These are phyloP conservation scores for Lactarius trivialis DNA, from an alignment of 768 basidiomycete species.

Conservation along the genomic window DNA sequence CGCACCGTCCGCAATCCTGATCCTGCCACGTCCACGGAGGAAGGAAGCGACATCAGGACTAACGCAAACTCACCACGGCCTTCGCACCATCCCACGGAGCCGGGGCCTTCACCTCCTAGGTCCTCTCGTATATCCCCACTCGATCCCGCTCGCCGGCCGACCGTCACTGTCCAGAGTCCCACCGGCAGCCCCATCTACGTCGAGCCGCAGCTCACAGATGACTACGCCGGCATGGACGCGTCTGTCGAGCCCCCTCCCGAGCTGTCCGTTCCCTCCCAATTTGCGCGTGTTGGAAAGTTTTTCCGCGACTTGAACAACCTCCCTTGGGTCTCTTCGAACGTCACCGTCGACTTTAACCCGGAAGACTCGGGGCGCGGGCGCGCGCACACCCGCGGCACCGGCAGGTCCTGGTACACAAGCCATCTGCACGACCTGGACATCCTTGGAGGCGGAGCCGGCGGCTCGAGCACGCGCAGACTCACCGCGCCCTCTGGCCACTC, in stretches of 20 bases:
- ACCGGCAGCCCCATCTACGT: constrained; percentile 12
- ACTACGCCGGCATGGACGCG: constrained; percentile 20
- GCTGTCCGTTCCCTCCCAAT: constrained; percentile 12
- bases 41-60: neutral
- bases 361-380: constrained; percentile 13
- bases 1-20: constrained; percentile 23
- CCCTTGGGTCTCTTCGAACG: constrained; percentile 20
- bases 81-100: neutral
- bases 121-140: constrained; percentile 3
- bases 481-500: constrained; percentile 10
- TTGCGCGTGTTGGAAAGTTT: constrained; percentile 20
- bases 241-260: constrained; percentile 6
- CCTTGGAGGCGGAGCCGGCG: constrained; percentile 9
- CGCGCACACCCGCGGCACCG: neutral
- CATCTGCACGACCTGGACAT: constrained; percentile 15
- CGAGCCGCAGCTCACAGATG: constrained; percentile 13
- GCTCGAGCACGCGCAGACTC: constrained; percentile 2
- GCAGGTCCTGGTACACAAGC: constrained; percentile 21
- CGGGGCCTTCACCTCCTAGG: neutral
- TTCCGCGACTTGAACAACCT: constrained; percentile 21
- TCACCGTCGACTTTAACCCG: constrained; percentile 21
- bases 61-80: neutral
- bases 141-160: constrained; percentile 9
- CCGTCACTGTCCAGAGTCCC: constrained; percentile 19
- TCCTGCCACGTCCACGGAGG: constrained; percentile 13